Conservation (phyloP, 2,329 filamentous ascomycete genomes). For the Ophiognomonia clavigignenti-juglandacearum region DNA sequence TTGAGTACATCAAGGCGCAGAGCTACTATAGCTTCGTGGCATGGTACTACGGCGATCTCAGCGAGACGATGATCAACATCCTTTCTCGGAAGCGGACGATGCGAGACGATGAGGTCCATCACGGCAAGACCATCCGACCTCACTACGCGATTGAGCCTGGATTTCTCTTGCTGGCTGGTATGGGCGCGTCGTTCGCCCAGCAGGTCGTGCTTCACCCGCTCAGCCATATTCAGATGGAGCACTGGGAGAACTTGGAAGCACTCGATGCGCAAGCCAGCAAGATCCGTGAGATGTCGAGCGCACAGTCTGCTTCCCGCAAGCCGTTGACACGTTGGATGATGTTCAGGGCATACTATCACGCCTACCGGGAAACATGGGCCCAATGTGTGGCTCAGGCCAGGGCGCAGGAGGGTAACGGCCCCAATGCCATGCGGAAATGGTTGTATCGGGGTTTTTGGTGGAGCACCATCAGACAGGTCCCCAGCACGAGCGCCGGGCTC, state of each 20-base stretch:
- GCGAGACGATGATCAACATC: slow-evolving; percentile 45
- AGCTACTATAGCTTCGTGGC: slow-evolving; percentile 67
- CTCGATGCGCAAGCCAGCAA: slow-evolving; percentile 58
- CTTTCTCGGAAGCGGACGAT: slow-evolving; percentile 42
- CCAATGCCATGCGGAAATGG: slow-evolving; percentile 45
- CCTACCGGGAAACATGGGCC: slow-evolving; percentile 63
- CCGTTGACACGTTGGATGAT: slow-evolving; percentile 42
- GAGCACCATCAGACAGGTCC: slow-evolving; percentile 68
- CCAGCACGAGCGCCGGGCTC: slow-evolving; percentile 70
- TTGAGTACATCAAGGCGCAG: slow-evolving; percentile 73
- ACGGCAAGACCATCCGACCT: slow-evolving; percentile 55
- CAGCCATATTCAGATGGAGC: slow-evolving; percentile 64
- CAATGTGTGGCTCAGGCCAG: slow-evolving; percentile 56
- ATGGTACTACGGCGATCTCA: slow-evolving; percentile 62
- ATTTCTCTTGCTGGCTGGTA: slow-evolving; percentile 65
- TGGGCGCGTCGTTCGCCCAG: slow-evolving; percentile 63
- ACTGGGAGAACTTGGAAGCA: slow-evolving; percentile 69
- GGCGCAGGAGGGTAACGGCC: slow-evolving; percentile 41
- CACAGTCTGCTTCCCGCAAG: slow-evolving; percentile 26
- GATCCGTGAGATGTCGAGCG: slow-evolving; percentile 33
- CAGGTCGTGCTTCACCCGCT: slow-evolving; percentile 68
- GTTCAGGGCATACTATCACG: slow-evolving; percentile 62
- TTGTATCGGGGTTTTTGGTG: slow-evolving; percentile 69
- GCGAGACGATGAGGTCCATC: slow-evolving; percentile 10
- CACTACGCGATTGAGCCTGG: slow-evolving; percentile 72